Evolutionary conservation across 495 filamentous ascomycete species (phyloP), one percentile per base, ranked within the genome.

Genomic region (Rhizodiscina lignyota): DNA sequence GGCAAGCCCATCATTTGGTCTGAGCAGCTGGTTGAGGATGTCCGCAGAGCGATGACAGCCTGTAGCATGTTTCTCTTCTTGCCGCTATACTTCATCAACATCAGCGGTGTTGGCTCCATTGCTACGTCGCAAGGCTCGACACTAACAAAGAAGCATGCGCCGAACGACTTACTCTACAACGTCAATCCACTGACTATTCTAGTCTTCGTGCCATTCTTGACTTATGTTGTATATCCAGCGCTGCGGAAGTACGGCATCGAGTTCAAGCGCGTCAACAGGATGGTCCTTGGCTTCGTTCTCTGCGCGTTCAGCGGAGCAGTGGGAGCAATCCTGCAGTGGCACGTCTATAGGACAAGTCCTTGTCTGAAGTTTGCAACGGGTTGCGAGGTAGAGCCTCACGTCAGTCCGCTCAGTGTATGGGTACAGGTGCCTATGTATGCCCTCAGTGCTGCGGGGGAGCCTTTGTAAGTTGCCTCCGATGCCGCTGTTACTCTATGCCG

Each of bases 121-220:
- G 30, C 47, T 10, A 58, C 56, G 28, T 73, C 68, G 48, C 56
- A 77, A 48, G 65, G 59, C 1, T 70, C 72, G 13, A 70, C 72
- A 38, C 63, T 83, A 56, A 61, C 61, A 21, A 78, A 72, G 3
- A 65, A 76, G 42, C 75, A 74, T 16, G 70, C 72, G 0, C 77
- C 78, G 27, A 56, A 56, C 29, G 52, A 56, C 39, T 43, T 49
- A 12, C 39, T 52, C 26, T 39, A 35, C 16, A 49, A 49, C 43
- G 41, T 52, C 49, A 38, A 52, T 35, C 49, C 49, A 16, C 35
- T 52, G n/a, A 47, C 49, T 15, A 39, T 49, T 23, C 40, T 52
- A 21, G 5, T 52, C 30, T 30, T 46, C 24, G 47, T 49, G 10
- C 49, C 49, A 1, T 26, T 52, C 8, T 29, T 52, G 17, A 44